Evolutionary conservation across 1,284 basidiomycete species (phyloP).

Genomic region (Tilletia indica): DNA sequence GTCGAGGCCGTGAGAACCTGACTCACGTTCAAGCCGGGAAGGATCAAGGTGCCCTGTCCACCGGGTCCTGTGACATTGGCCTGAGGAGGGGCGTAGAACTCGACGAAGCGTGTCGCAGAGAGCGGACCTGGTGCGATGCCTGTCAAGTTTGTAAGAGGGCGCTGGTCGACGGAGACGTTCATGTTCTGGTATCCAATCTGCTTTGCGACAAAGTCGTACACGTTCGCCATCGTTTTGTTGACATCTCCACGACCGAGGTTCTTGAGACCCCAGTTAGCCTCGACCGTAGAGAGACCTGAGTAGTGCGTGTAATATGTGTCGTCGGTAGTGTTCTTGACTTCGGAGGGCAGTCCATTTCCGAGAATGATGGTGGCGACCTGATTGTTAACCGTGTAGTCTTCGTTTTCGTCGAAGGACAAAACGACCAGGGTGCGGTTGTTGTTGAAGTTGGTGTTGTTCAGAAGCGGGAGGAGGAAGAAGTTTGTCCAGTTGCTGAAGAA

Average conservation of each 20-base stretch:
- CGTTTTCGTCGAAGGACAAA: slow-evolving; percentile 66
- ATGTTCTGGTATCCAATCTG: slow-evolving; percentile 52
- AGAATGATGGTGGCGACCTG: slow-evolving; percentile 41
- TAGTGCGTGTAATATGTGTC: slow-evolving; percentile 63
- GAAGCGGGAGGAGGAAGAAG: slow-evolving; percentile 64
- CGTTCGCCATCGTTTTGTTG: slow-evolving; percentile 59
- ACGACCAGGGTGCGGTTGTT: slow-evolving; percentile 63
- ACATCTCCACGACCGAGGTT: slow-evolving; percentile 39
- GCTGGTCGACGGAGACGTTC: slow-evolving; percentile 27
- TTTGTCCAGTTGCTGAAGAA: slow-evolving; percentile 61
- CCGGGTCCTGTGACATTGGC: slow-evolving; percentile 19
- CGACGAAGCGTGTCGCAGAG: slow-evolving; percentile 41
- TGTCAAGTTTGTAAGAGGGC: slow-evolving; percentile 54
- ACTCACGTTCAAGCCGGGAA: slow-evolving; percentile 4
- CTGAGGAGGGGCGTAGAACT: slow-evolving; percentile 52
- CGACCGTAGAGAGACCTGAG: slow-evolving; percentile 64
- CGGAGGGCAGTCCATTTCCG: slow-evolving; percentile 33
- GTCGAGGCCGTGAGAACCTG: neutral
- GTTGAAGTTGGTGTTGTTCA: slow-evolving; percentile 62
- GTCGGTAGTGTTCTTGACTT: slow-evolving; percentile 35
- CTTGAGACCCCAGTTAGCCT: slow-evolving; percentile 64
- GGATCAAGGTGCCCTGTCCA: neutral
- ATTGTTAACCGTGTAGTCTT: slow-evolving; percentile 57
- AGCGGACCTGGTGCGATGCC: slow-evolving; percentile 50
- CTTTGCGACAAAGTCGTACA: slow-evolving; percentile 61